These are phyloP conservation scores for Teratosphaeria gauchensis DNA, from an alignment of 2,329 filamentous ascomycete species.

Conservation along the genomic window DNA sequence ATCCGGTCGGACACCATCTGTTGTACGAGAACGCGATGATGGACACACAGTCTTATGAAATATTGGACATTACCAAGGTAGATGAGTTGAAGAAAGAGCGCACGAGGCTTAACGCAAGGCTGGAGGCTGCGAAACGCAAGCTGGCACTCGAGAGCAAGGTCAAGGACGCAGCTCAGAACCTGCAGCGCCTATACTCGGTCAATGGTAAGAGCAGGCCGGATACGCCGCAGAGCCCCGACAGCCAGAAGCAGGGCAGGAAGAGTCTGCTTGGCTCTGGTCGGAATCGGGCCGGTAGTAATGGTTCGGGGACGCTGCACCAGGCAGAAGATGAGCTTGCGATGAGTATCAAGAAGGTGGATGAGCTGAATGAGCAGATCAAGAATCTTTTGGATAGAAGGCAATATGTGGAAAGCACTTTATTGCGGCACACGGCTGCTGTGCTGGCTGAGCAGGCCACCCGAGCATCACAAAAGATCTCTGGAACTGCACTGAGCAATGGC, in stretches of 20 bases:
- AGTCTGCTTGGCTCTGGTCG: slow-evolving; percentile 27
- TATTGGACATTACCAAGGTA: slow-evolving; percentile 84
- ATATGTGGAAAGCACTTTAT: slow-evolving; percentile 62
- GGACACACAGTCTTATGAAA: slow-evolving; percentile 76
- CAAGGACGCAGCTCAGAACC: slow-evolving; percentile 80
- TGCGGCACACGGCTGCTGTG: slow-evolving; percentile 88
- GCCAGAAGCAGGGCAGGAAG: slow-evolving; percentile 43
- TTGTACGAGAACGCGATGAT: slow-evolving; percentile 86
- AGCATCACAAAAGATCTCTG: slow-evolving; percentile 6
- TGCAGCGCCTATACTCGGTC: slow-evolving; percentile 66
- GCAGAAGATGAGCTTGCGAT: slow-evolving; percentile 66
- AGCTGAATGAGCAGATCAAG: slow-evolving; percentile 71
- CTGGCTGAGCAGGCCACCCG: slow-evolving; percentile 60
- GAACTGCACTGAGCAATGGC: slow-evolving; percentile 2
- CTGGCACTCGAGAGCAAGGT: slow-evolving; percentile 87
- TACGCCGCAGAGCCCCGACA: slow-evolving; percentile 36
- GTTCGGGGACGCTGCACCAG: slow-evolving; percentile 37
- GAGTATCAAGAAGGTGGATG: slow-evolving; percentile 74
- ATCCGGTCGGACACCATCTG: slow-evolving; percentile 73
- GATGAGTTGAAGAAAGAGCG: slow-evolving; percentile 85
- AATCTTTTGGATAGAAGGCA: slow-evolving; percentile 67
- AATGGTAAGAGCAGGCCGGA: slow-evolving; percentile 40
- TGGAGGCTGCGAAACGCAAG: slow-evolving; percentile 73
- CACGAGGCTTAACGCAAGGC: slow-evolving; percentile 59
- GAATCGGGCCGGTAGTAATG: slow-evolving; percentile 26